A percentile compares a stretch with the other conserved stretches of the same genome.
Evolutionary conservation across 2,329 filamentous ascomycete genomes (phyloP).

Genomic region (Proliferodiscus dingleyae): DNA sequence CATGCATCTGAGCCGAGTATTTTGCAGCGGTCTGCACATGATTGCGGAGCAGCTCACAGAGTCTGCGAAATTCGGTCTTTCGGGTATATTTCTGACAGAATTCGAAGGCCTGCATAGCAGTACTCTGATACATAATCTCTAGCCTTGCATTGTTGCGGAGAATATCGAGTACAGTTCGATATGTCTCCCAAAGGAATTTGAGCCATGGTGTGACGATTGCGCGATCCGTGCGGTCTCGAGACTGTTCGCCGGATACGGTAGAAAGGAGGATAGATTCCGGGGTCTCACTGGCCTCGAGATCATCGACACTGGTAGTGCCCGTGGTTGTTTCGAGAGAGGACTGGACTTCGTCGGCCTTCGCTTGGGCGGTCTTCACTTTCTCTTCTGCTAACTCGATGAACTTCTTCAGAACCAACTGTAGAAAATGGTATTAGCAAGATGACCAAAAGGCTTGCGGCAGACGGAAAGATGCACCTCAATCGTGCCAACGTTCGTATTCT

Average conservation of each 20-base stretch:
- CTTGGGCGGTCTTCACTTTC: conserved; percentile 93
- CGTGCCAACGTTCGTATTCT: conserved; percentile 97
- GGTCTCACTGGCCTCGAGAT: conserved; percentile 94
- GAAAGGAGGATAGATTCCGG: conserved; percentile 97
- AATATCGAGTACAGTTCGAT: conserved; percentile 96
- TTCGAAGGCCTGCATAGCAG: conserved; percentile 95
- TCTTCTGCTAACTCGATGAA: conserved; percentile 96
- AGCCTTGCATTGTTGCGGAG: conserved; percentile 98
- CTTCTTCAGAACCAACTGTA: conserved; percentile 82
- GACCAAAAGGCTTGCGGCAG: neutral
- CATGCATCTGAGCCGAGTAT: conserved; percentile 98
- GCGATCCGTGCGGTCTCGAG: conserved; percentile 92
- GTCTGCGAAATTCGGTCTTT: conserved; percentile 98
- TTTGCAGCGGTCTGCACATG: conserved; percentile 99
- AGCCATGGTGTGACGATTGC: conserved; percentile 98
- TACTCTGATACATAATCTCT: conserved; percentile 97
- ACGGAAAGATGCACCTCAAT: conserved; percentile 65
- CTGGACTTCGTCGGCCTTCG: conserved; percentile 93
- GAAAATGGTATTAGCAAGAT: conserved; percentile 13
- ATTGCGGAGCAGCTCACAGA: conserved; percentile 96
- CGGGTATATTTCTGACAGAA: conserved; percentile 97
- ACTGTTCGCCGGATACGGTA: conserved; percentile 96
- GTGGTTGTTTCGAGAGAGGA: conserved; percentile 73
- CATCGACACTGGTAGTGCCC: conserved; percentile 74
- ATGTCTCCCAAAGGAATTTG: conserved; percentile 99